phyloP scores from a whole-genome alignment of 805 yeast species.

The Candida dendrica region DNA sequence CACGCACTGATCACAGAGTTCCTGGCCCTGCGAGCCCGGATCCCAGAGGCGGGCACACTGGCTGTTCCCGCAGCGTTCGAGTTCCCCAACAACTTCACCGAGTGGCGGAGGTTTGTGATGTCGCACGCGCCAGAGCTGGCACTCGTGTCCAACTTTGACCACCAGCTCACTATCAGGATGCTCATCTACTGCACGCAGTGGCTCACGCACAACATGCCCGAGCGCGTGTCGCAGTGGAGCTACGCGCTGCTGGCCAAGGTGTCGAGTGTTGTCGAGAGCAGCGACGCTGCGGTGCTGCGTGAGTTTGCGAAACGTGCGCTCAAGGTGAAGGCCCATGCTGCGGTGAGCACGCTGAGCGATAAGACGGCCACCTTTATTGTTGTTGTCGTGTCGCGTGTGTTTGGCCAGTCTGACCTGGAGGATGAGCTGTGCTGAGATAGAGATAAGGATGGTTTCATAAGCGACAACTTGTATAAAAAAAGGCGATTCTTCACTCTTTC shows the following conservation, averaged over 20 bases:
- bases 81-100: not conserved
- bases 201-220: not conserved
- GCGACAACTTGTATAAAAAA: too few relatives aligned
- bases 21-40: not conserved
- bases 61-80: not conserved
- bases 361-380: not conserved
- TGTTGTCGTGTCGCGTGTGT: not conserved
- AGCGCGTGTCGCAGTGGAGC: not conserved
- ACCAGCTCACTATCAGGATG: not conserved
- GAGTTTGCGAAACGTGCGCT: not conserved
- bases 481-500: too few relatives aligned
- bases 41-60: not conserved
- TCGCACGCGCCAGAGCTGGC: not conserved
- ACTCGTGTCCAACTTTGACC: not conserved
- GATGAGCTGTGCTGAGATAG: not conserved
- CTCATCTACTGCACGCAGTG: constrained; percentile 1
- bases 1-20: not conserved
- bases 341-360: not conserved
- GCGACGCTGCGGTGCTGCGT: not conserved
- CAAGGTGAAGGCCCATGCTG: not conserved
- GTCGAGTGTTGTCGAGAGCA: not conserved
- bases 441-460: not conserved
- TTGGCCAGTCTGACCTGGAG: constrained; percentile 6
- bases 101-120: not conserved
- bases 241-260: not conserved